phyloP scores from a whole-genome alignment of 495 filamentous ascomycete genomes.

The Chaetomidium leptoderma region DNA sequence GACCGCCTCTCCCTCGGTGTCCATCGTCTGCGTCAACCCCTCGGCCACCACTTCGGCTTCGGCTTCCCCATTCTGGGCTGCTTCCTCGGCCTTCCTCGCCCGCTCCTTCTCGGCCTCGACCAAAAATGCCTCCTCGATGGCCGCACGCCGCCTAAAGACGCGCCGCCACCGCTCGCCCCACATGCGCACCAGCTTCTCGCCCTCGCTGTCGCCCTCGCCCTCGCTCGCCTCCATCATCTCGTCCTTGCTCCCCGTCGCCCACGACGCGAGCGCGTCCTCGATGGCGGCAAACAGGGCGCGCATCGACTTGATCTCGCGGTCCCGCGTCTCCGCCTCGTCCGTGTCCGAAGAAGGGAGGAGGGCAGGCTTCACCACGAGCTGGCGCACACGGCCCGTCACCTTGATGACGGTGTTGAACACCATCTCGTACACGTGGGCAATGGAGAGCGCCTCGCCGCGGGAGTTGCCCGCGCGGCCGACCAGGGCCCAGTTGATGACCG shows the following conservation, averaged over 20 bases:
- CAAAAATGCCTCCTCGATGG: slow-evolving; percentile 71
- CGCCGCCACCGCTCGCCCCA: slow-evolving; percentile 86
- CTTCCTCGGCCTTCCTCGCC: slow-evolving; percentile 10
- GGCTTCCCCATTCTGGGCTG: neutral
- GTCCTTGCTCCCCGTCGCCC: slow-evolving; percentile 71
- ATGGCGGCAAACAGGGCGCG: slow-evolving; percentile 72
- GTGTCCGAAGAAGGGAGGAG: neutral
- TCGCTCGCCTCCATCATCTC: slow-evolving; percentile 54
- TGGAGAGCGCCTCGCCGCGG: slow-evolving; percentile 61
- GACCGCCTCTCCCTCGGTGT: neutral
- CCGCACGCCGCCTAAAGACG: slow-evolving; percentile 75
- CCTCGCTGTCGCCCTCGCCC: slow-evolving; percentile 46
- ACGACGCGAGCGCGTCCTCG: slow-evolving; percentile 69
- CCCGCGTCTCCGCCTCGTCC: slow-evolving; percentile 50
- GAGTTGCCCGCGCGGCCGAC: slow-evolving; percentile 48
- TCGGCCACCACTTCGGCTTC: neutral
- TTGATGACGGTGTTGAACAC: slow-evolving; percentile 83
- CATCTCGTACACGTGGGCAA: slow-evolving; percentile 80
- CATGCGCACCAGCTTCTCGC: slow-evolving; percentile 62
- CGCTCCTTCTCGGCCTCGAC: slow-evolving; percentile 39
- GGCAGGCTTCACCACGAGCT: slow-evolving; percentile 64
- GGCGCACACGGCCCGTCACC: slow-evolving; percentile 82
- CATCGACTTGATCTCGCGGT: slow-evolving; percentile 65
- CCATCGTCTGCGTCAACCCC: neutral
- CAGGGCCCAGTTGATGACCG: slow-evolving; percentile 86